phyloP scores from a whole-genome alignment of 1,284 basidiomycete genomes.

The Apiotrichum sp. region DNA sequence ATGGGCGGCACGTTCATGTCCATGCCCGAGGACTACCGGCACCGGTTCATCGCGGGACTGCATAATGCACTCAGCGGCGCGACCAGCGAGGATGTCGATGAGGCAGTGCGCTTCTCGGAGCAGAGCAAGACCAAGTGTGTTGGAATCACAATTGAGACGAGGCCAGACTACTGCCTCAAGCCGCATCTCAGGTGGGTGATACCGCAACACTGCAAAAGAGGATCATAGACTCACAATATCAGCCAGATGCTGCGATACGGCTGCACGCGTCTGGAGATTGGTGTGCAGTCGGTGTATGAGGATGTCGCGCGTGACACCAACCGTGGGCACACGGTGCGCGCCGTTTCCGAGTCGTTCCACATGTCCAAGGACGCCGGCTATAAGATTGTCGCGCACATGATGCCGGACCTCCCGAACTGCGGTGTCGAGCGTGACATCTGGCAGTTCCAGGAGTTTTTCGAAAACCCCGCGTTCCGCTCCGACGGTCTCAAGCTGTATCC shows the following conservation, averaged over 20 bases:
- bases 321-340: conserved; percentile 94
- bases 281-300: conserved; percentile 98
- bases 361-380: conserved; percentile 98
- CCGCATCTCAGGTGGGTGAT: conserved; percentile 68
- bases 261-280: conserved; percentile 95
- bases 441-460: conserved; percentile 92
- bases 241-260: conserved; percentile 99
- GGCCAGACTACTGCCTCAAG: conserved; percentile 95
- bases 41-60: conserved; percentile 88
- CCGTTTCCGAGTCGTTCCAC: conserved; percentile 96
- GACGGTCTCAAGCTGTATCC: conserved; percentile 99
- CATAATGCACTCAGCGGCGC: conserved; percentile 96
- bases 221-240: neutral
- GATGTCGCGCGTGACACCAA: conserved; percentile 98
- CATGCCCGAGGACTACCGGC: conserved; percentile 92
- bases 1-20: conserved; percentile 99
- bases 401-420: conserved; percentile 96
- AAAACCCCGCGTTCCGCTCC: conserved; percentile 94
- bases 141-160: conserved; percentile 97
- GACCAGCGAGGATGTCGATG: conserved; percentile 88
- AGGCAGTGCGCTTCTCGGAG: conserved; percentile 96
- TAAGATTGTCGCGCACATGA: conserved; percentile 99
- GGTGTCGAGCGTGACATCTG: conserved; percentile 95
- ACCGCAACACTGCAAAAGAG: conserved; percentile 42
- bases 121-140: conserved; percentile 97